Conservation (phyloP, 2,329 filamentous ascomycete genomes). For the Keithomyces neogunnii region DNA sequence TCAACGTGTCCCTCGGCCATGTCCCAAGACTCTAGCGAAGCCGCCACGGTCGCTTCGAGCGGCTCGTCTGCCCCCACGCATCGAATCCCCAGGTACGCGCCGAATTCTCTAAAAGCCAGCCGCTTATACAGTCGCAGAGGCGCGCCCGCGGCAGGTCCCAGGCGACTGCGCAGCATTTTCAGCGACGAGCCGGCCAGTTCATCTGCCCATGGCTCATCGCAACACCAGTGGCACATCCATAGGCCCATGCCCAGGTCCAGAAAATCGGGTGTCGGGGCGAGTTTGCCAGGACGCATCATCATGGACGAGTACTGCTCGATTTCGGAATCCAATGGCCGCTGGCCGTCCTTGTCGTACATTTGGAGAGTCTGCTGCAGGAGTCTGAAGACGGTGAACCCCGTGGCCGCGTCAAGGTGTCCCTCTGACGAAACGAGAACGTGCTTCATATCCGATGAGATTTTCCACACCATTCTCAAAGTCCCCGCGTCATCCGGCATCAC, state of each 20-base stretch:
- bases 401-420: slow-evolving; percentile 47
- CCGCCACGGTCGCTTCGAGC: slow-evolving; percentile 15
- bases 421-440: slow-evolving; percentile 38
- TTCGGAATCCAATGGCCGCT: slow-evolving; percentile 30
- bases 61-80: slow-evolving; percentile 25
- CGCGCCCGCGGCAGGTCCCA: slow-evolving; percentile 9
- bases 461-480: slow-evolving; percentile 41
- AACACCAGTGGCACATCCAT: slow-evolving; percentile 46
- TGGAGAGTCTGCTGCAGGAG: slow-evolving; percentile 35
- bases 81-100: slow-evolving; percentile 40
- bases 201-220: slow-evolving; percentile 38
- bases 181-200: slow-evolving; percentile 24
- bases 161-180: slow-evolving; percentile 15
- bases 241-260: slow-evolving; percentile 53
- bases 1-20: slow-evolving; percentile 20
- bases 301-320: slow-evolving; percentile 43
- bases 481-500: slow-evolving; percentile 20
- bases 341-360: slow-evolving; percentile 7
- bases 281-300: slow-evolving; percentile 30
- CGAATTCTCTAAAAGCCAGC: slow-evolving; percentile 47
- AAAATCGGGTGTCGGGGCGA: slow-evolving; percentile 37
- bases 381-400: slow-evolving; percentile 42
- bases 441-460: slow-evolving; percentile 41
- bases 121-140: slow-evolving; percentile 14
- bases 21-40: slow-evolving; percentile 26